Percentiles rank a stretch among this genome's conserved stretches.
Evolutionary conservation across 2,329 filamentous ascomycete genomes (phyloP).

Genomic region (Tolypocladium amazonense): DNA sequence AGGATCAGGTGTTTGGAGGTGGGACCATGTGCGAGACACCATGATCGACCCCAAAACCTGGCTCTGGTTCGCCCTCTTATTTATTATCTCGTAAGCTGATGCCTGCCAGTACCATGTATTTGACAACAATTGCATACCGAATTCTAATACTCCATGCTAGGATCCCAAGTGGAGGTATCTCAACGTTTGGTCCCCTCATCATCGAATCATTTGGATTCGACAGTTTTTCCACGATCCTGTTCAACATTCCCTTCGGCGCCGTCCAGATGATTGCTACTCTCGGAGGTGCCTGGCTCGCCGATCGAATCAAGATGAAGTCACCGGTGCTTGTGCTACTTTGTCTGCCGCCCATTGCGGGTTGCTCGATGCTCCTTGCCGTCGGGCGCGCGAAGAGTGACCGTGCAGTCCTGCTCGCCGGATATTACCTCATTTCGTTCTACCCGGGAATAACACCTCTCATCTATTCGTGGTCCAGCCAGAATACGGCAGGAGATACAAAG

Average conservation of each 20-base stretch:
- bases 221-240: conserved; percentile 46
- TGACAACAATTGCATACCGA: too few relatives aligned
- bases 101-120: conserved; percentile 26
- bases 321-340: conserved; percentile 43
- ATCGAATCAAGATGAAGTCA: conserved; percentile 43
- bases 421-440: conserved; percentile 50
- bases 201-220: conserved; percentile 48
- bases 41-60: conserved; percentile 47
- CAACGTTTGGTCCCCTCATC: conserved; percentile 49
- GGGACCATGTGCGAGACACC: conserved; percentile 42
- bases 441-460: conserved; percentile 42
- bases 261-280: conserved; percentile 50
- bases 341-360: conserved; percentile 46
- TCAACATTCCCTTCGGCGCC: conserved; percentile 50
- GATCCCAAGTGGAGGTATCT: conserved; percentile 29
- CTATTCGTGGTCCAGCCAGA: conserved; percentile 50
- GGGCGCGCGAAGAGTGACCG: conserved; percentile 33
- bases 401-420: conserved; percentile 41
- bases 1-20: conserved; percentile 39
- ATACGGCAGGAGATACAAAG: conserved; percentile 60
- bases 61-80: conserved; percentile 44
- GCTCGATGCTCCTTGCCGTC: conserved; percentile 40
- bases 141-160: neutral
- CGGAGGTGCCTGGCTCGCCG: conserved; percentile 44
- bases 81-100: conserved; percentile 38